Evolutionary conservation across 2,329 filamentous ascomycete species (phyloP).

Genomic region (Pseudogymnoascus sp.): DNA sequence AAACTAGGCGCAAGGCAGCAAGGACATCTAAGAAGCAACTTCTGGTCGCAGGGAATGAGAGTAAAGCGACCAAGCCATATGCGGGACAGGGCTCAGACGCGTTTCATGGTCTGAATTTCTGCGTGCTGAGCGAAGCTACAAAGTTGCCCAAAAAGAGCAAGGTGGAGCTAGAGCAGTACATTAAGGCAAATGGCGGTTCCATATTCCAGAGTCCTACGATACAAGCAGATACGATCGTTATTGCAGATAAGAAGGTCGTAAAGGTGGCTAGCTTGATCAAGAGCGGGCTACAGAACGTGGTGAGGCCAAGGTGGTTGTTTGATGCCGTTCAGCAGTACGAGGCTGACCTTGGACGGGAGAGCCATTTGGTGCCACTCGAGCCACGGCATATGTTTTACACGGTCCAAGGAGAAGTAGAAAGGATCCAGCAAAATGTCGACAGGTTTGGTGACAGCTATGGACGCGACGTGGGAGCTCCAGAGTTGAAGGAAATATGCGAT

Average conservation of each 20-base stretch:
- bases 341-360: conserved; percentile 36
- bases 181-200: conserved; percentile 75
- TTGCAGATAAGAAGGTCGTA: conserved; percentile 73
- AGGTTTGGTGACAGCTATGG: conserved; percentile 75
- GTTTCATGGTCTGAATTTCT: conserved; percentile 72
- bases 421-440: conserved; percentile 58
- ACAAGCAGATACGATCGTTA: conserved; percentile 53
- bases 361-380: conserved; percentile 52
- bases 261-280: conserved; percentile 80
- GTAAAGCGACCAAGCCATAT: conserved; percentile 41
- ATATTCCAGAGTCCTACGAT: conserved; percentile 66
- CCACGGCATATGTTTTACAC: conserved; percentile 64
- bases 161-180: conserved; percentile 65
- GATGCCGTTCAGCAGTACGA: conserved; percentile 53
- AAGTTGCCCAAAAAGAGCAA: conserved; percentile 67
- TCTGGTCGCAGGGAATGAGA: conserved; percentile 61
- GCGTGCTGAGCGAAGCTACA: conserved; percentile 68
- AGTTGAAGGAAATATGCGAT: conserved; percentile 46
- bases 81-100: conserved; percentile 50
- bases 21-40: conserved; percentile 55
- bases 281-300: conserved; percentile 57
- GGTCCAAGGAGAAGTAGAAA: conserved; percentile 43
- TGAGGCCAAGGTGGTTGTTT: conserved; percentile 72
- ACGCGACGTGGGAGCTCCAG: conserved; percentile 55
- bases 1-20: conserved; percentile 46